Evolutionary conservation across 768 basidiomycete species (phyloP), one percentile per base, ranked within the genome.

Genomic region (Pleurotus tuoliensis): DNA sequence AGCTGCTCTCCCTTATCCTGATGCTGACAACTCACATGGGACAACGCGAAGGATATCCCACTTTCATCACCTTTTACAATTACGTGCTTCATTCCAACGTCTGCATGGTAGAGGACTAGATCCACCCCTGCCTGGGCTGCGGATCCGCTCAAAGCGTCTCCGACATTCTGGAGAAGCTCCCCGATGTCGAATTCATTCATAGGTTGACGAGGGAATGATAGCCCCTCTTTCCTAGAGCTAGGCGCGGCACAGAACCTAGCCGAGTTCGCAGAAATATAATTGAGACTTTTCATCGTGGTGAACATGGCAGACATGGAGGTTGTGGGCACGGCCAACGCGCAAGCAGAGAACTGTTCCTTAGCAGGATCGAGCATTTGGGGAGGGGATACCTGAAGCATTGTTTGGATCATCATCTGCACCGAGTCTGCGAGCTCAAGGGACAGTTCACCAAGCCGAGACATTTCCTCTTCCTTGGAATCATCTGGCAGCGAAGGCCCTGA

Each of bases 261-360:
- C 83, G 92, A 84, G 67, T 92, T 89, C n/a, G 90, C 91, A 4
- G 92, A 92, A 61, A 97, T 82, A 65, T 91, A 96, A 68, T 96
- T 96, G 61, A 98, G 82, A 61, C 88, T 90, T 73, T 94, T 93
- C 91, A 97, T 92, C 39, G 88, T 82, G 15, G 91, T 92, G 68
- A 97, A 83, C 68, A 98, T 79, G 39, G 92, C 91, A 15, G 91
- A 90, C 71, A 98, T 80, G 61, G 88, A 92, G 5, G 93, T 82
- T 0, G 90, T 90, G 8, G 94, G 95, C 44, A 97, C 82, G 38
- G 91, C 86, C 22, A 98, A 71, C 1, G 93, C 82, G 68, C 92
- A 96, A 22, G 92, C 88, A 1, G 94, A 89, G 65, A 94, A 90
- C 67, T 94, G 94, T 66, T 98, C 94, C 69, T 91, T 95, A 2